These are phyloP conservation scores for Heliamphora exappendiculata DNA, from an alignment of 148 eudicot species.

Conservation along the genomic window DNA sequence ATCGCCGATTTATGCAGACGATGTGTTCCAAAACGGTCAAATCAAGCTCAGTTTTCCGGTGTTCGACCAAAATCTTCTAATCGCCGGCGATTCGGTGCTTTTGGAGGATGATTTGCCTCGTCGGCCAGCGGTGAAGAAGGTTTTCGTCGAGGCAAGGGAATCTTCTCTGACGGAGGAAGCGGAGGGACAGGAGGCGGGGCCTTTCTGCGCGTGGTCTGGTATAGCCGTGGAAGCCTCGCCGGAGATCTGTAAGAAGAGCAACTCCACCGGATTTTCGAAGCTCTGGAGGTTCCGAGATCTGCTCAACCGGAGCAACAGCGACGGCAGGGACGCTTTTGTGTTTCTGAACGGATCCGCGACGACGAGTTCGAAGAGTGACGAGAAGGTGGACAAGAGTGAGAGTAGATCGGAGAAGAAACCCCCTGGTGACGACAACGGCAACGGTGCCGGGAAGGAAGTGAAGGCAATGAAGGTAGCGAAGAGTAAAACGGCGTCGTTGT, in stretches of 20 bases:
- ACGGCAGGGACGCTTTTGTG: constrained; percentile 75
- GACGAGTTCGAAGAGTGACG: constrained; percentile 13
- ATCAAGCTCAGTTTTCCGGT: constrained; percentile 51
- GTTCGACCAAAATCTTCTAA: constrained; percentile 24
- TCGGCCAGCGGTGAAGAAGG: constrained; percentile 45
- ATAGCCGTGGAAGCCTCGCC: constrained; percentile 24
- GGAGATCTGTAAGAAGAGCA: constrained; percentile 66
- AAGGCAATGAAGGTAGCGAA: constrained; percentile 16
- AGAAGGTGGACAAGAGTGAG: constrained; percentile 2
- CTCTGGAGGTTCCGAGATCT: constrained; percentile 60
- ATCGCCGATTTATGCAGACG: constrained; percentile 49
- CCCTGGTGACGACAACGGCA: neutral
- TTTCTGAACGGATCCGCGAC: constrained; percentile 28
- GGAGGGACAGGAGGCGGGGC: constrained; percentile 24
- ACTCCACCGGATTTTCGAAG: constrained; percentile 92
- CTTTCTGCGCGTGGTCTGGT: constrained; percentile 43
- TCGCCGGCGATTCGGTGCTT: constrained; percentile 17
- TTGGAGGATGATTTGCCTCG: constrained; percentile 1
- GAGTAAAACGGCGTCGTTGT: constrained; percentile 24
- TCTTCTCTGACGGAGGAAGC: neutral
- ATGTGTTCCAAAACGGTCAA: constrained; percentile 56
- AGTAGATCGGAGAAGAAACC: constrained; percentile 5
- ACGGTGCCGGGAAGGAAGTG: constrained; percentile 5
- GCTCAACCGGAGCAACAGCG: constrained; percentile 55
- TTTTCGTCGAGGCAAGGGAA: constrained; percentile 35